phyloP scores from a whole-genome alignment of 2,329 filamentous ascomycete species.

The Sphaceloma murrayae region DNA sequence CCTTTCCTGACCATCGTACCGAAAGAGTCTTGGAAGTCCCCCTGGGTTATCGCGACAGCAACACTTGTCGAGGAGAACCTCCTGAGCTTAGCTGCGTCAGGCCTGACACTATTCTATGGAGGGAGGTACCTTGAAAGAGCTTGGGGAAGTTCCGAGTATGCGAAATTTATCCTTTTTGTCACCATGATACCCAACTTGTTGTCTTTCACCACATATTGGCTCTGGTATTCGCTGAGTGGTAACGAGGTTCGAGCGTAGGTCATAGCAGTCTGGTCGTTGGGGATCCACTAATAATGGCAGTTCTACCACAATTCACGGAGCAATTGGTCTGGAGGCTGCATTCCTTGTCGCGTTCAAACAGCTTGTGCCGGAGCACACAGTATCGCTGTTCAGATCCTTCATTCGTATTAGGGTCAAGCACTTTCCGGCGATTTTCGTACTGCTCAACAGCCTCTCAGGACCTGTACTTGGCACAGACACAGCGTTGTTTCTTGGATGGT shows the following conservation, averaged over 20 bases:
- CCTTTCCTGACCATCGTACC: conserved; percentile 86
- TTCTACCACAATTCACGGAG: conserved; percentile 69
- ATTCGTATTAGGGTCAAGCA: conserved; percentile 80
- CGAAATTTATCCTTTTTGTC: conserved; percentile 73
- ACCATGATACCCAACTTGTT: conserved; percentile 71
- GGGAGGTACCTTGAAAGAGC: conserved; percentile 91
- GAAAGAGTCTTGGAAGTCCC: conserved; percentile 71
- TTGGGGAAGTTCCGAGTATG: conserved; percentile 86
- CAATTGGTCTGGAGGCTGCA: conserved; percentile 77
- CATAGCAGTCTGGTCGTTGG: not conserved
- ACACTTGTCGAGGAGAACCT: conserved; percentile 90
- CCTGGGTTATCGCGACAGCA: conserved; percentile 83
- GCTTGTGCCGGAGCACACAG: conserved; percentile 91
- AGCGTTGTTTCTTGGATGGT: conserved; percentile 66
- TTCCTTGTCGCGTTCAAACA: conserved; percentile 98
- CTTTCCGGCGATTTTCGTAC: conserved; percentile 64
- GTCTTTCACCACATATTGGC: conserved; percentile 61
- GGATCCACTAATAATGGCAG: not conserved
- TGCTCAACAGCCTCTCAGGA: conserved; percentile 60
- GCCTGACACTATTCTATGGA: conserved; percentile 75
- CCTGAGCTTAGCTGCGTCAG: conserved; percentile 70
- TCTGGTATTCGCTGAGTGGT: conserved; percentile 62
- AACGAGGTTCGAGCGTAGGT: conserved; percentile 30
- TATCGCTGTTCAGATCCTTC: conserved; percentile 81
- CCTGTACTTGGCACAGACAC: conserved; percentile 60